Evolutionary conservation across 306 rosid genomes (phyloP), one percentile per base, ranked within the genome.

Genomic region (Gynostemma pentaphyllum): DNA sequence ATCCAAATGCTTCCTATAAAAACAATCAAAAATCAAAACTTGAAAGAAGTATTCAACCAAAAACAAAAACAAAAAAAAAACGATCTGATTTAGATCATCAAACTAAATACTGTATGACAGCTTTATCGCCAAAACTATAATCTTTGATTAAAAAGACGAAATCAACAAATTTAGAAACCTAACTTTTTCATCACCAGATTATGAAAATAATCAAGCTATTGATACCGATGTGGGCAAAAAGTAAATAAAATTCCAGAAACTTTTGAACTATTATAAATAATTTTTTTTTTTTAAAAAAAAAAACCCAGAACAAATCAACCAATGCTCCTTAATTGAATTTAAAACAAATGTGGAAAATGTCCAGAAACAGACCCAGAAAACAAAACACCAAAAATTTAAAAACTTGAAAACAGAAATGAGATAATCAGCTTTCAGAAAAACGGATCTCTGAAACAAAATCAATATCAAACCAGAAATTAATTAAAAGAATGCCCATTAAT

Each of bases 11-110:
- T 68, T 70, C 42, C 63, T 67, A 71, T 21, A 74, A 32, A 60
- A 10, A 66, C 54, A 61, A 49, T 11, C 52, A 53, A 30, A 72
- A 71, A 56, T 77, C 47, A 49, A 73, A 69, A 30, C 70, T 46
- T 45, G n/a, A n/a, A n/a, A n/a, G n/a, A n/a, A 59, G 78, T 68
- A 37, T 53, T 76, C 86, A 73, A 70, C 50, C 51, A 74, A 80
- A 46, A 4, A 12, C 30, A 28, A 42, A 22, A 44, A 44, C 9
- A 41, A 14, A 63, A 57, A 78, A 78, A 62, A 67, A 74, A 67
- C 53, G 6, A 37, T 44, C 76, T 83, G 81, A 85, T 74, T 72
- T 79, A 77, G 70, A n/a, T n/a, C n/a, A 78, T 24, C 71, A 48
- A 81, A 53, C 61, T 63, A 15, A 41, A 63, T 45, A 19, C n/a